Evolutionary conservation across 495 filamentous ascomycete genomes (phyloP).

Genomic region (Apiosordaria backusii): DNA sequence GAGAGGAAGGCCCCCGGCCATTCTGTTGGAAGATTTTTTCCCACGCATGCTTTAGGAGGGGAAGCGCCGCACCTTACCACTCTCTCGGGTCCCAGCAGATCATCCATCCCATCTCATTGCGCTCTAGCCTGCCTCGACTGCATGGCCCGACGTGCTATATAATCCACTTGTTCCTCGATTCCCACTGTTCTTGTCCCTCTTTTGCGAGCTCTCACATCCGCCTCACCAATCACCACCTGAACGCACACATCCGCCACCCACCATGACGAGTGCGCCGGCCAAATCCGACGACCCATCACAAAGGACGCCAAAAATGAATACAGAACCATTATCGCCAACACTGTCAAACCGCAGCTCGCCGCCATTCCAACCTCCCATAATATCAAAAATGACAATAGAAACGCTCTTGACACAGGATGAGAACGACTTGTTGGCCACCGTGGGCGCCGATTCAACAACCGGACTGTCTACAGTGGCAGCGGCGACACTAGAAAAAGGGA

Average conservation of each 20-base stretch:
- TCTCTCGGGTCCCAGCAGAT: conserved; percentile 2
- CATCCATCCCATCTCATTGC: background rate
- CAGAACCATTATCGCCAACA: background rate
- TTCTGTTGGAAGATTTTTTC: background rate
- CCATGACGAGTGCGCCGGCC: background rate
- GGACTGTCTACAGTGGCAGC: background rate
- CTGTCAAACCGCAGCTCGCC: background rate
- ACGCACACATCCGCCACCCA: too few relatives aligned
- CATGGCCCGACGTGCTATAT: background rate
- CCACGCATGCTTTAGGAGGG: background rate
- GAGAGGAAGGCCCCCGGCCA: background rate
- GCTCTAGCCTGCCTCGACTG: background rate
- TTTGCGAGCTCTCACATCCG: too few relatives aligned
- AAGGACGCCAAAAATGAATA: background rate
- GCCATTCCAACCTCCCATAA: background rate
- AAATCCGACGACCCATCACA: background rate
- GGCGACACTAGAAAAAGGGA: background rate
- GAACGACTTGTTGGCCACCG: background rate
- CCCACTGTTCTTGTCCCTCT: background rate
- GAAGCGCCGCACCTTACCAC: background rate
- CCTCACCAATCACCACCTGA: too few relatives aligned
- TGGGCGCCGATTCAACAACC: background rate
- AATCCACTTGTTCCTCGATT: too few relatives aligned
- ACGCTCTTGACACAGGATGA: background rate
- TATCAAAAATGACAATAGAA: background rate